phyloP scores from a whole-genome alignment of 2,329 filamentous ascomycete species.

The Nothopassalora personata region DNA sequence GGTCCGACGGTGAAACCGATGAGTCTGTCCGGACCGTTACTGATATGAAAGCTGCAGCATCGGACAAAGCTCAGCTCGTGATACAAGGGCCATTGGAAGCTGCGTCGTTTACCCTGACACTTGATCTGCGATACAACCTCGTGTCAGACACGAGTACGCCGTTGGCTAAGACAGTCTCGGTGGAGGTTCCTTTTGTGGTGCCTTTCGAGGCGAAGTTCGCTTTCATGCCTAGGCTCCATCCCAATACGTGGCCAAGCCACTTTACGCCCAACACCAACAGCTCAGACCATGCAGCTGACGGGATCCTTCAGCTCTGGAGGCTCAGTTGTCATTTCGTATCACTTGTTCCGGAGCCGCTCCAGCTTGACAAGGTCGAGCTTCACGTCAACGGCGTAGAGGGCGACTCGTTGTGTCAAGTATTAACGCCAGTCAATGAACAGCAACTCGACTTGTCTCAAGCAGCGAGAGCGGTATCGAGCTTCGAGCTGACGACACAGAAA shows the following conservation, averaged over 20 bases:
- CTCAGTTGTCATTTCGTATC: conserved; percentile 68
- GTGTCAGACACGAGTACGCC: conserved; percentile 73
- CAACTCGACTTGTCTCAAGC: conserved; percentile 12
- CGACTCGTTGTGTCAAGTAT: conserved; percentile 53
- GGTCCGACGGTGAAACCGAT: conserved; percentile 28
- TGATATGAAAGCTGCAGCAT: conserved; percentile 11
- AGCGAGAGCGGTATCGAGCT: conserved; percentile 14
- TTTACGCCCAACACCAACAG: conserved; percentile 51
- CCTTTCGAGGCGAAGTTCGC: conserved; percentile 93
- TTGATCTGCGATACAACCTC: conserved; percentile 73
- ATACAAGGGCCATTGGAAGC: conserved; percentile 39
- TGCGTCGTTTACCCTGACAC: conserved; percentile 61
- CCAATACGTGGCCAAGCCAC: conserved; percentile 78
- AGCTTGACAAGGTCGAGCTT: conserved; percentile 61
- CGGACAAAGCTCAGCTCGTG: conserved; percentile 11
- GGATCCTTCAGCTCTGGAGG: conserved; percentile 76
- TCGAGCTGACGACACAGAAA: conserved; percentile 64
- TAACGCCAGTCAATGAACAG: conserved; percentile 8
- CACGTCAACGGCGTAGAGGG: conserved; percentile 57
- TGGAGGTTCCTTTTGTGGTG: conserved; percentile 67
- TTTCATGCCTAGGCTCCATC: conserved; percentile 71
- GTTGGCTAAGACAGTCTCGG: conserved; percentile 65
- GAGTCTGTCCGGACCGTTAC: conserved; percentile 7
- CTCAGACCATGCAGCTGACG: conserved; percentile 38
- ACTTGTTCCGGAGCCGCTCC: conserved; percentile 61